Evolutionary conservation across 108 stramenopile genomes (phyloP), one percentile per base, ranked within the genome.

Genomic region (Thalassiosira profunda): DNA sequence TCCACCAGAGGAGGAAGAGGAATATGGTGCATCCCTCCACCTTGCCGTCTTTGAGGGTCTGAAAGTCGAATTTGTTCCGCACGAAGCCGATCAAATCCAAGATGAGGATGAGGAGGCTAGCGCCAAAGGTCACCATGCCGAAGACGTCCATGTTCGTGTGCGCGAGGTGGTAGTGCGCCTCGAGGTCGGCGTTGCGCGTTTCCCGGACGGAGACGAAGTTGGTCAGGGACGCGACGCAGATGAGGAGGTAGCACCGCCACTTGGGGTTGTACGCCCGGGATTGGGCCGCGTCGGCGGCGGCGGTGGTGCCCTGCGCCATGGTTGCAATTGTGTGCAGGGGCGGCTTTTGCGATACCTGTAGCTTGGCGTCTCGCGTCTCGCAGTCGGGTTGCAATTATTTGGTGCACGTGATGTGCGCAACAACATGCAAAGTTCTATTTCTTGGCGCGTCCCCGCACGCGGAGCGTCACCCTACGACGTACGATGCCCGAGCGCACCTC

Each of bases 221-320:
- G 38, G 84, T 69, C 31, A 85, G 44, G 18, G 79, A 79, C 2
- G 63, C 52, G 41, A 85, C 29, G 24, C 62, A 17, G 7, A 92
- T 77, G 11, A 72, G 70, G 5, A 74, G 21, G 62, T 92, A 92
- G 10, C 84, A 82, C 49, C 72, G 81, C 84, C 86, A 86, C 52
- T 76, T 77, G 20, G 80, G 80, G 53, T 89, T 92, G 74, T 75
- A 72, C n/a, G n/a, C n/a, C n/a, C n/a, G n/a, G n/a, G n/a, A n/a
- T n/a, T n/a, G n/a, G n/a, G n/a, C n/a, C n/a, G n/a, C n/a, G n/a
- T n/a, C n/a, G n/a, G n/a, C n/a, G n/a, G n/a, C n/a, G n/a, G n/a
- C n/a, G n/a, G n/a, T n/a, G n/a, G n/a, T n/a, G n/a, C n/a, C n/a
- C n/a, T n/a, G n/a, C n/a, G n/a, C n/a, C n/a, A n/a, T n/a, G n/a